phyloP scores from a whole-genome alignment of 2,329 filamentous ascomycete genomes.

The Tolypocladium amazonense region DNA sequence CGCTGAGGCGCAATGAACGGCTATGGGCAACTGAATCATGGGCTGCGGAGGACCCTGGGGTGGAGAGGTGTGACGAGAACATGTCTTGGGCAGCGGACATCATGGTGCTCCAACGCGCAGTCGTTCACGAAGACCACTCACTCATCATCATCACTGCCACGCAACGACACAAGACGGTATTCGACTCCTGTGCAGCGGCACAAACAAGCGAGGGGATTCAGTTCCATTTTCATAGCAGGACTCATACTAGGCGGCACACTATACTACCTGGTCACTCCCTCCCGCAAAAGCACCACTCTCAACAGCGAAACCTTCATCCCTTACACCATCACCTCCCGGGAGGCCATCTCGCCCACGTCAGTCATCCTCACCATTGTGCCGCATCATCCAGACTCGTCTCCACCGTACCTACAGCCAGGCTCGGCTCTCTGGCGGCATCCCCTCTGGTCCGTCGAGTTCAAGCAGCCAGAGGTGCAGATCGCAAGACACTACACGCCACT shows the following conservation, averaged over 20 bases:
- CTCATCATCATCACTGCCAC: neutral
- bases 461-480: constrained; percentile 90
- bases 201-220: constrained; percentile 18
- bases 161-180: neutral
- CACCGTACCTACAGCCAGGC: constrained; percentile 15
- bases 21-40: neutral
- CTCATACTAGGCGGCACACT: constrained; percentile 12
- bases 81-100: neutral
- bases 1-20: neutral
- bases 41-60: neutral
- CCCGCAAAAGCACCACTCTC: constrained; percentile 25
- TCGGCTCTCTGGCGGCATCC: constrained; percentile 33
- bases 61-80: neutral
- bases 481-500: constrained; percentile 85
- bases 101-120: neutral
- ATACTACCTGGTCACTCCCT: constrained; percentile 15
- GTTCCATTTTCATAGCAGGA: constrained; percentile 11
- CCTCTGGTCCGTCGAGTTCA: constrained; percentile 84
- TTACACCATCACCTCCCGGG: constrained; percentile 52
- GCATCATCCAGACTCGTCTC: constrained; percentile 14
- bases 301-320: constrained; percentile 52
- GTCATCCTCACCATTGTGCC: constrained; percentile 57
- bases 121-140: neutral
- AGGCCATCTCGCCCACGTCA: constrained; percentile 54
- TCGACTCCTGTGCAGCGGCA: neutral